Percentiles rank a stretch among this genome's conserved stretches.
These are phyloP conservation scores for Ogataea nitratoaversa DNA, from an alignment of 805 yeast genomes.

Conservation along the genomic window DNA sequence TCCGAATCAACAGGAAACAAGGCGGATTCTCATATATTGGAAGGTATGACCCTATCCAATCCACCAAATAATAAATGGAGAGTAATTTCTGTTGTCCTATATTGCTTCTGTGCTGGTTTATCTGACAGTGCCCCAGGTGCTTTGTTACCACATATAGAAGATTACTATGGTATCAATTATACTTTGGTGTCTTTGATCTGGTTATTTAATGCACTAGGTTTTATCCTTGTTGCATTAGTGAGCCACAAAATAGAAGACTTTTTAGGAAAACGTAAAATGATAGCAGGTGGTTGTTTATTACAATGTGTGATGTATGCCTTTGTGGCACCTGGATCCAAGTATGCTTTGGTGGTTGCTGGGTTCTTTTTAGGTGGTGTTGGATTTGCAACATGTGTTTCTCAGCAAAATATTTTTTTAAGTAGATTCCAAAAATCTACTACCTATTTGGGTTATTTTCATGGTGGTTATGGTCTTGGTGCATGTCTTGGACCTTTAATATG, in stretches of 20 bases:
- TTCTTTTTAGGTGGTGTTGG: conserved; percentile 60
- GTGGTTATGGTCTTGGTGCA: conserved; percentile 69
- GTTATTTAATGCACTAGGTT: conserved; percentile 57
- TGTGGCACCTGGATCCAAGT: conserved; percentile 44
- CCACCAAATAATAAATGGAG: conserved; percentile 44
- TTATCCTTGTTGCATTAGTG: conserved; percentile 44
- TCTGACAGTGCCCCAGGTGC: conserved; percentile 61
- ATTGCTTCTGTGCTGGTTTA: conserved; percentile 41
- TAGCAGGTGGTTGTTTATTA: conserved; percentile 35
- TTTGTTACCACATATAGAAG: conserved; percentile 50
- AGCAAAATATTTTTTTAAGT: conserved; percentile 48
- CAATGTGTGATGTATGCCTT: conserved; percentile 40
- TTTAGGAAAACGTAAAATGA: conserved; percentile 39
- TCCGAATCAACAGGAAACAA: conserved; percentile 1
- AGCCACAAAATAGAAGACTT: conserved; percentile 39
- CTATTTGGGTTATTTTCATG: conserved; percentile 61
- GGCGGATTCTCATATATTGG: conserved; percentile 8
- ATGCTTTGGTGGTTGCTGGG: conserved; percentile 44
- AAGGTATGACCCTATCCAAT: conserved; percentile 35
- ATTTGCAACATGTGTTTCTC: conserved; percentile 44
- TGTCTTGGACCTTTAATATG: conserved; percentile 65
- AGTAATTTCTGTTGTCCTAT: conserved; percentile 35
- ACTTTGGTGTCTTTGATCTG: conserved; percentile 55
- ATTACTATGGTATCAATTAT: conserved; percentile 42
- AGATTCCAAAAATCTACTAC: conserved; percentile 50